Evolutionary conservation across 2,329 filamentous ascomycete species (phyloP), one percentile per base, ranked within the genome.

Genomic region (Phialophora chinensis): DNA sequence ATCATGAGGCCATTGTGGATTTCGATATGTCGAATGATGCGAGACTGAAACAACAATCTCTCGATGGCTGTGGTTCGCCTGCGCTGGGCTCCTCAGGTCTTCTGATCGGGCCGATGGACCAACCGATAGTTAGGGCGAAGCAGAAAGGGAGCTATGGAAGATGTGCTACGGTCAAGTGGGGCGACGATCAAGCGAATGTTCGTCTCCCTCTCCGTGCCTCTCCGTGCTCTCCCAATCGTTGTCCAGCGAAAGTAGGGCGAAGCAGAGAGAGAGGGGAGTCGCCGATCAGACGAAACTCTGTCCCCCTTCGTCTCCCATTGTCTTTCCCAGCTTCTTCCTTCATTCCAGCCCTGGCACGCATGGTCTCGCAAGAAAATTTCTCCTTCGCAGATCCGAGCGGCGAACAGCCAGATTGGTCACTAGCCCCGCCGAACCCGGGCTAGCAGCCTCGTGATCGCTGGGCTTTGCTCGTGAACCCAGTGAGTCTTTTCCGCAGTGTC

Each of bases 391-490:
- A 62, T 53, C 49, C 14, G 49, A 25, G 49, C 29, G 50, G 53
- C 53, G 55, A 14, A 58, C 38, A 50, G 59, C 58, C 54, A 68
- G 56, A 60, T 55, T 65, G 49, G 49, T 12, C 20, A 29, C 31
- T 50, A 57, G 35, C 20, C 27, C 17, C 17, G 11, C 58, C 35
- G 12, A 50, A 44, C 11, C 23, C 20, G 52, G 61, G 49, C 66
- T 62, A 62, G 52, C 44, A 62, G 59, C 66, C 66, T 68, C 59
- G 66, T 64, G 62, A 61, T 67, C 49, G 1, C 23, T 29, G 8
- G 20, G 44, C 49, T 20, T 29, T 27, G 20, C 49, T 52, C 49
- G 49, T 27, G 49, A 5, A 7, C 44, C 8, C 44, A 20, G 44
- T 49, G 17, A 35, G 44, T 20, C 20, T 20, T 23, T 49, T 23